Evolutionary conservation across 768 basidiomycete genomes (phyloP).

Genomic region (Mycena belliarum): DNA sequence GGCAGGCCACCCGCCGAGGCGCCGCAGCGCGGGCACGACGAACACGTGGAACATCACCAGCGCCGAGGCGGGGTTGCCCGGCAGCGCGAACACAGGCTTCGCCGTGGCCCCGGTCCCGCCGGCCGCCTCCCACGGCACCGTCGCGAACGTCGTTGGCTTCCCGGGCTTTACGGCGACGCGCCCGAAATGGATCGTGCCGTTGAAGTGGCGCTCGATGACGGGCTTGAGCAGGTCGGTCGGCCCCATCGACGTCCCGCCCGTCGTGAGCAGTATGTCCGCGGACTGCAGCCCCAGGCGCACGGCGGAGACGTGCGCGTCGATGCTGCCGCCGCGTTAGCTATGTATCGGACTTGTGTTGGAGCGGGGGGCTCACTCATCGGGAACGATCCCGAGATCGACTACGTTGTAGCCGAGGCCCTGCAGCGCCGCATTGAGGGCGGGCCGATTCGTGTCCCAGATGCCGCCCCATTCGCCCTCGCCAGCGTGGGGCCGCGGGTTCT

Average conservation of each 20-base stretch:
- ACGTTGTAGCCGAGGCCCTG: slow-evolving; percentile 76
- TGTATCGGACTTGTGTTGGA: slow-evolving; percentile 33
- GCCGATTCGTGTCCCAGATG: slow-evolving; percentile 86
- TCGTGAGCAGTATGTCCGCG: slow-evolving; percentile 80
- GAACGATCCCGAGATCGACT: slow-evolving; percentile 77
- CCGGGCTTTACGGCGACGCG: slow-evolving; percentile 82
- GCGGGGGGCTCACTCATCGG: slow-evolving; percentile 62
- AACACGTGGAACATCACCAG: slow-evolving; percentile 86
- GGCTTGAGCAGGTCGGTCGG: slow-evolving; percentile 86
- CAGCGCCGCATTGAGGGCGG: slow-evolving; percentile 69
- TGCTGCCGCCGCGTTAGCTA: too few species aligned
- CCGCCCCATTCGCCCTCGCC: slow-evolving; percentile 56
- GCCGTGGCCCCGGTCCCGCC: slow-evolving; percentile 23
- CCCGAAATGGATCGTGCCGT: slow-evolving; percentile 82
- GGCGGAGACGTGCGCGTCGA: slow-evolving; percentile 57
- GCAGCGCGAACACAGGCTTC: slow-evolving; percentile 81
- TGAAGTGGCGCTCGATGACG: slow-evolving; percentile 76
- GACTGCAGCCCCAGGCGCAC: slow-evolving; percentile 56
- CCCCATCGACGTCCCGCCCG: slow-evolving; percentile 93
- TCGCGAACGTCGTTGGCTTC: slow-evolving; percentile 90
- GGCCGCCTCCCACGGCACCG: slow-evolving; percentile 46
- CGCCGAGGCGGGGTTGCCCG: slow-evolving; percentile 88
- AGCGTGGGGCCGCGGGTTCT: slow-evolving; percentile 36
- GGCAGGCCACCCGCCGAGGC: slow-evolving; percentile 66
- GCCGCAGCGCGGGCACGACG: slow-evolving; percentile 77